Percentiles rank a stretch among this genome's conserved stretches.
phyloP scores from a whole-genome alignment of 768 basidiomycete genomes.

The Tricholoma matsutake region DNA sequence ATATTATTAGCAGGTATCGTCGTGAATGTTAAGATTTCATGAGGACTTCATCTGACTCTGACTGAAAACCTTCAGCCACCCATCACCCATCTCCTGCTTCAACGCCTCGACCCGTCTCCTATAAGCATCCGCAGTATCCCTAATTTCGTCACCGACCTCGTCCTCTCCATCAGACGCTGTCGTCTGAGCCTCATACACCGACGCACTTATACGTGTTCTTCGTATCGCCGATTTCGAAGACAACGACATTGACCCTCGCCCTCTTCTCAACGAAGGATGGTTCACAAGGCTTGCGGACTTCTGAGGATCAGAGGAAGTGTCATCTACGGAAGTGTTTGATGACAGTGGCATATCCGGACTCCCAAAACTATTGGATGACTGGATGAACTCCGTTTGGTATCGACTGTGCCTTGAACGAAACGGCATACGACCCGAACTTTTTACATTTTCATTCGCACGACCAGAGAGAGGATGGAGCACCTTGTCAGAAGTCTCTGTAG shows the following conservation, averaged over 20 bases:
- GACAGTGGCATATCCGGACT: slow-evolving; percentile 11
- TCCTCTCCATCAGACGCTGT: slow-evolving; percentile 18
- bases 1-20: not conserved
- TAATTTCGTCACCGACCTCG: slow-evolving; percentile 20
- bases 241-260: slow-evolving; percentile 28
- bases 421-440: slow-evolving; percentile 6
- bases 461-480: not conserved
- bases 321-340: not conserved
- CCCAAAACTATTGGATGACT: slow-evolving; percentile 18
- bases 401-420: slow-evolving; percentile 44
- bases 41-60: slow-evolving; percentile 42
- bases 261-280: slow-evolving; percentile 13
- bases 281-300: slow-evolving; percentile 8
- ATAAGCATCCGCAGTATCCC: slow-evolving; percentile 65
- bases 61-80: slow-evolving; percentile 83
- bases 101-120: slow-evolving; percentile 77
- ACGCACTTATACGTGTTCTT: slow-evolving; percentile 54
- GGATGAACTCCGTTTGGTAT: slow-evolving; percentile 46
- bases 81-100: slow-evolving; percentile 85
- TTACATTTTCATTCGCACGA: not conserved
- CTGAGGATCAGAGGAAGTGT: not conserved
- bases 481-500: slow-evolving; percentile 4
- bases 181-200: slow-evolving; percentile 56
- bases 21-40: not conserved
- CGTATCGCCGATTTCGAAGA: slow-evolving; percentile 42